Evolutionary conservation across 1,284 basidiomycete genomes (phyloP).

Genomic region (Cutaneotrichosporon cutaneum): DNA sequence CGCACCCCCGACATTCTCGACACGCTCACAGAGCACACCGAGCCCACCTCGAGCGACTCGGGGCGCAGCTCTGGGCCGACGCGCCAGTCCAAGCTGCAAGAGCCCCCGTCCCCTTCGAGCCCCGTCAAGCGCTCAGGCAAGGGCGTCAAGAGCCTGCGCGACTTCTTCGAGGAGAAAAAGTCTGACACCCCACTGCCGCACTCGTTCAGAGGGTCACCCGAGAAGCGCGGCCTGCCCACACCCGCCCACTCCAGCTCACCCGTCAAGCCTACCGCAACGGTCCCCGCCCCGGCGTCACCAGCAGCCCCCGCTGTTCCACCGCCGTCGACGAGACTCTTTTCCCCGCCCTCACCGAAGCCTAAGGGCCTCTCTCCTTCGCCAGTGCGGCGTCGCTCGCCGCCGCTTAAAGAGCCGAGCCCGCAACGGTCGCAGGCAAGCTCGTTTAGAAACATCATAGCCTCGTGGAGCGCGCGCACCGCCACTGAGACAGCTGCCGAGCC

Average conservation of each 20-base stretch:
- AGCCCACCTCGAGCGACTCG: conserved; percentile 11
- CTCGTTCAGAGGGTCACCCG: not conserved
- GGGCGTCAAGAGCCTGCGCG: conserved; percentile 10
- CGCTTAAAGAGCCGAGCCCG: not conserved
- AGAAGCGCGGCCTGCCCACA: conserved; percentile 1
- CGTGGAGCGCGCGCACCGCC: conserved; percentile 57
- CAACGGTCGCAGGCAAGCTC: conserved; percentile 1
- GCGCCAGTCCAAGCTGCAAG: not conserved
- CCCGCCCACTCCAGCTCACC: not conserved
- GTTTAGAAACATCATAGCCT: conserved; percentile 72
- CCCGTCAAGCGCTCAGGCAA: not conserved
- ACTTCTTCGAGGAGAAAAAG: conserved; percentile 32
- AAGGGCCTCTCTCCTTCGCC: not conserved
- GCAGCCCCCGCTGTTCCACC: conserved; percentile 4
- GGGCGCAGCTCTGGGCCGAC: not conserved
- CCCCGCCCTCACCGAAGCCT: not conserved
- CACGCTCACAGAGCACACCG: conserved; percentile 19
- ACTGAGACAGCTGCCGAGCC: not conserved
- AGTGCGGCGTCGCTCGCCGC: conserved; percentile 4
- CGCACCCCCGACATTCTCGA: conserved; percentile 24
- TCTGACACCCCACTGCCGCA: not conserved
- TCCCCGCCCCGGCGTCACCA: not conserved
- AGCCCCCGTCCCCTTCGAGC: conserved; percentile 22
- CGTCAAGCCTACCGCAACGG: not conserved
- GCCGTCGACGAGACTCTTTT: conserved; percentile 6